These are phyloP conservation scores for Zymoseptoria tritici DNA, from an alignment of 2,329 filamentous ascomycete species.

Conservation along the genomic window DNA sequence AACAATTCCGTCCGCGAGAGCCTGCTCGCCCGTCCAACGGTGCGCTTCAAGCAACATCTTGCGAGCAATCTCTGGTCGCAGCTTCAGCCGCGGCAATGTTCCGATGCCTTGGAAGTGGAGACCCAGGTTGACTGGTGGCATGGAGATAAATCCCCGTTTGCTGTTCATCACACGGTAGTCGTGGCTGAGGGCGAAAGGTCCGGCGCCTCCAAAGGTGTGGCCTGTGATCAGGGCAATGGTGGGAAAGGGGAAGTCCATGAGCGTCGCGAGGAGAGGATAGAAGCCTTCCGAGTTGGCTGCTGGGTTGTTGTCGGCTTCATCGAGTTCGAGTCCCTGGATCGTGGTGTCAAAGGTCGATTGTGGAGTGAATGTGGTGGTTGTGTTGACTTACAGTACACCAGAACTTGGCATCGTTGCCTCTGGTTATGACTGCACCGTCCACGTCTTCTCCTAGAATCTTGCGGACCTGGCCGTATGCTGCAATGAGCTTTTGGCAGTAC, in stretches of 20 bases:
- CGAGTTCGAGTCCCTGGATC: conserved; percentile 29
- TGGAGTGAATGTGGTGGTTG: background rate
- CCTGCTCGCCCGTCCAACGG: conserved; percentile 47
- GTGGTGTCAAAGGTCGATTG: background rate
- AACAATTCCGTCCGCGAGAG: conserved; percentile 47
- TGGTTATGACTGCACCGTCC: conserved; percentile 48
- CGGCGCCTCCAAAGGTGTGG: conserved; percentile 44
- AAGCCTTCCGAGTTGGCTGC: conserved; percentile 31
- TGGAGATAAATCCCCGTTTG: conserved; percentile 41
- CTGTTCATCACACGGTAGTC: conserved; percentile 46
- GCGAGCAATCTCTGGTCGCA: conserved; percentile 44
- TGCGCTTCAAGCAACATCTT: conserved; percentile 52
- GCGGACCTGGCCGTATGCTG: conserved; percentile 43
- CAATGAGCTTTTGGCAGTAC: conserved; percentile 48
- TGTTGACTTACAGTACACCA: conserved; percentile 39
- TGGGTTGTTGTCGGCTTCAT: conserved; percentile 30
- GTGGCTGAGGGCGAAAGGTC: conserved; percentile 41
- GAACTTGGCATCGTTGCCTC: conserved; percentile 44
- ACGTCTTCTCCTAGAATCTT: conserved; percentile 40
- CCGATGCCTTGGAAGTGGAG: conserved; percentile 51
- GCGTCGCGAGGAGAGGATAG: conserved; percentile 30
- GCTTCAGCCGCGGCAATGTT: conserved; percentile 45
- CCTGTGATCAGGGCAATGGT: conserved; percentile 43
- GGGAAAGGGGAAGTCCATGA: conserved; percentile 35
- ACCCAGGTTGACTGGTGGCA: conserved; percentile 50